phyloP scores from a whole-genome alignment of 2,329 filamentous ascomycete genomes.

The Claviceps monticola region DNA sequence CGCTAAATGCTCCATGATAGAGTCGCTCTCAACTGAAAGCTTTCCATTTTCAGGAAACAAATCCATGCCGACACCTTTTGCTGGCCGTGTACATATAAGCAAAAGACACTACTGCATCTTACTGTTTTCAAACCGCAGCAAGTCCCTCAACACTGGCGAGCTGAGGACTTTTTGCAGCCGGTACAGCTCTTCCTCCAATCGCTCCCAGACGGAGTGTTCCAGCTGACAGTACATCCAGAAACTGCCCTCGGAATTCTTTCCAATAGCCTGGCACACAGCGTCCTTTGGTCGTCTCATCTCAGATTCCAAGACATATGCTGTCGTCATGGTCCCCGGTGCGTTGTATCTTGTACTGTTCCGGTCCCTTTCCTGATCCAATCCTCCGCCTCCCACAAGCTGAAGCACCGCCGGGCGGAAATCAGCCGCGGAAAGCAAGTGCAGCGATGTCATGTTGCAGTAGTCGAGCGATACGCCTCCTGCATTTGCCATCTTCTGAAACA shows the following conservation, averaged over 20 bases:
- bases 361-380: not conserved
- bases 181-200: slow-evolving; percentile 7
- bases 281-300: not conserved
- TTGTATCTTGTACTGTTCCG: slow-evolving; percentile 2
- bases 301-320: slow-evolving; percentile 1
- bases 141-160: slow-evolving; percentile 3
- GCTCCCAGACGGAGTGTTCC: slow-evolving; percentile 5
- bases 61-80: too few species aligned
- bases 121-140: not conserved
- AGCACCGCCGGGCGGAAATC: slow-evolving; percentile 5
- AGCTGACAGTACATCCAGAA: slow-evolving; percentile 7
- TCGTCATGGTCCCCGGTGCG: slow-evolving; percentile 4
- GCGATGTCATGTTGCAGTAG: slow-evolving; percentile 3
- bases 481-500: not conserved
- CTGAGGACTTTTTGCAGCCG: slow-evolving; percentile 5
- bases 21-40: too few species aligned
- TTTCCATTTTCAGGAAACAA: too few species aligned
- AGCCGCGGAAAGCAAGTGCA: slow-evolving; percentile 3
- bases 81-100: too few species aligned
- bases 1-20: too few species aligned
- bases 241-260: slow-evolving; percentile 3
- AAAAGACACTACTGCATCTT: not conserved
- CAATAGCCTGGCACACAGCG: slow-evolving; percentile 3
- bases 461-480: not conserved
- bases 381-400: not conserved